These are phyloP conservation scores for Ceratobasidium theobromae DNA, from an alignment of 1,284 basidiomycete species.

Conservation along the genomic window DNA sequence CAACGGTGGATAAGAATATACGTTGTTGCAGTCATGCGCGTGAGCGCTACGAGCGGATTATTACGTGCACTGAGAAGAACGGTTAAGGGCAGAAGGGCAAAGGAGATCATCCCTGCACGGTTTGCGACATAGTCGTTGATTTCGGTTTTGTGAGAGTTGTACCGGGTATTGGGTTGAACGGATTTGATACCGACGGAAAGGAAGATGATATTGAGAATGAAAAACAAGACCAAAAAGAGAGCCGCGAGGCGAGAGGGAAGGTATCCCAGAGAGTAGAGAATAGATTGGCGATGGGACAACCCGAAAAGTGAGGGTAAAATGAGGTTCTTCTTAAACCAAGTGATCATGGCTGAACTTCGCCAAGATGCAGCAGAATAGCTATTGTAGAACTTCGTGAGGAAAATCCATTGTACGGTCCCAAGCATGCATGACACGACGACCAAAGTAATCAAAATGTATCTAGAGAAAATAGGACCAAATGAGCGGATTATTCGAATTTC, in stretches of 20 bases:
- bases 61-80: constrained; percentile 19
- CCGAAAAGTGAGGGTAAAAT: constrained; percentile 19
- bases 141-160: not conserved
- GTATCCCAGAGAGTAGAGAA: constrained; percentile 14
- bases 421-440: not conserved
- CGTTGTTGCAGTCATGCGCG: constrained; percentile 14
- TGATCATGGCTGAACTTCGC: not conserved
- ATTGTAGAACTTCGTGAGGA: not conserved
- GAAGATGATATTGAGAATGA: constrained; percentile 4
- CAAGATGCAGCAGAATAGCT: not conserved
- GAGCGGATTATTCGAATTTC: too few species aligned
- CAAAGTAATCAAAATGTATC: constrained; percentile 14
- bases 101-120: constrained; percentile 9
- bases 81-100: constrained; percentile 18
- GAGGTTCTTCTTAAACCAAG: constrained; percentile 13
- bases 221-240: constrained; percentile 7
- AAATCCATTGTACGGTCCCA: not conserved
- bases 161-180: constrained; percentile 27
- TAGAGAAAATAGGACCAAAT: not conserved
- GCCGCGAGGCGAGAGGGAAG: constrained; percentile 8
- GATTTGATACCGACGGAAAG: constrained; percentile 13
- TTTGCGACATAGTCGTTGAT: constrained; percentile 24
- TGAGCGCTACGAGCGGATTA: constrained; percentile 16
- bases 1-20: constrained; percentile 21
- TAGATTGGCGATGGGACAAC: not conserved